phyloP scores from a whole-genome alignment of 2,329 filamentous ascomycete species.

The Trichoderma gracile region DNA sequence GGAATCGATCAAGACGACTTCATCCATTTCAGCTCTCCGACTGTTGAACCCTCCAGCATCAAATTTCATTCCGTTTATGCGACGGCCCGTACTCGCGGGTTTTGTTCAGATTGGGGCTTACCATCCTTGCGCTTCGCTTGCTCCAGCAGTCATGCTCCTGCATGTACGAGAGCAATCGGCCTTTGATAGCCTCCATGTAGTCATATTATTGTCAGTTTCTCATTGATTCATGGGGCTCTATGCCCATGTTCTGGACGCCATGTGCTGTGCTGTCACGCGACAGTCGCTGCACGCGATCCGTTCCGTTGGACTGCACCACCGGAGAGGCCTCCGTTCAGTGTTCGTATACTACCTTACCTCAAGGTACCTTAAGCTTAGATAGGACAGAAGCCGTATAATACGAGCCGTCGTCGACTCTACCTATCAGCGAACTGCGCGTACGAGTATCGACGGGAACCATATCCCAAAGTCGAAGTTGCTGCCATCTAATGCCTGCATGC shows the following conservation, averaged over 20 bases:
- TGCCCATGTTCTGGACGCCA: too few species aligned
- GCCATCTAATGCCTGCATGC: not conserved
- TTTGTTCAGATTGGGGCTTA: constrained; percentile 16
- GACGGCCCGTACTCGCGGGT: not conserved
- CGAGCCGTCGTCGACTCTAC: not conserved
- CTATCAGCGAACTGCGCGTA: too few species aligned
- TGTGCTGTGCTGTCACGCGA: not conserved
- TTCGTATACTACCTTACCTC: not conserved
- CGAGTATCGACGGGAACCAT: too few species aligned
- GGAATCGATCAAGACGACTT: too few species aligned
- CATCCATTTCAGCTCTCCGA: too few species aligned
- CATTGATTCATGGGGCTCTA: too few species aligned
- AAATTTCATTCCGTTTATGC: too few species aligned
- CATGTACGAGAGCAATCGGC: not conserved
- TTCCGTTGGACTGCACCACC: not conserved
- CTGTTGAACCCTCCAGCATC: not conserved
- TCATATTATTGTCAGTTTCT: too few species aligned
- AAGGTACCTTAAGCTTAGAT: not conserved
- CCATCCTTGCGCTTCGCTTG: not conserved
- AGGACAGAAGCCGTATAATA: constrained; percentile 2
- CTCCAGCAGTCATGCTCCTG: not conserved
- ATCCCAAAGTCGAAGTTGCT: too few species aligned
- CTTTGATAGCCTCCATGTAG: too few species aligned
- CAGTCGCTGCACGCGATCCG: not conserved
- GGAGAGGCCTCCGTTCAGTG: not conserved